These are phyloP conservation scores for Fusarium sp. DNA, from an alignment of 2,329 filamentous ascomycete species.

Conservation along the genomic window DNA sequence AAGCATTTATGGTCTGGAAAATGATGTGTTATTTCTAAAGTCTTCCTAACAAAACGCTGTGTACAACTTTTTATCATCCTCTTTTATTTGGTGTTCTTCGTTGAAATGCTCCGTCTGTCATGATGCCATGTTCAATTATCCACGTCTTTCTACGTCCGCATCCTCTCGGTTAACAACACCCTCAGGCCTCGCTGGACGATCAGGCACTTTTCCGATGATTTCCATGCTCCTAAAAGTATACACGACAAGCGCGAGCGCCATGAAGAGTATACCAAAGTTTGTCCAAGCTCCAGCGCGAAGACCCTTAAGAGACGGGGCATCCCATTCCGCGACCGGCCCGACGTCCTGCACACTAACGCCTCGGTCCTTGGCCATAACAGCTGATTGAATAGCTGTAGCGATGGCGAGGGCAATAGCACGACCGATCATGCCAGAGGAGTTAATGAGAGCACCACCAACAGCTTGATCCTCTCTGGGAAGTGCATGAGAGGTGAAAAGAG, in stretches of 20 bases:
- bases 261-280: conserved; percentile 64
- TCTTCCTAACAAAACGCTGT: not conserved
- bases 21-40: not conserved
- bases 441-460: conserved; percentile 77
- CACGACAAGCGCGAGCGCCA: conserved; percentile 61
- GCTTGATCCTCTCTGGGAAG: conserved; percentile 76
- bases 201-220: conserved; percentile 63
- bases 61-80: not conserved
- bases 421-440: conserved; percentile 76
- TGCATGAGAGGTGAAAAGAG: conserved; percentile 75
- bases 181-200: conserved; percentile 35
- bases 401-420: conserved; percentile 77
- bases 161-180: conserved; percentile 45
- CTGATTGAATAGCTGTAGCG: conserved; percentile 75
- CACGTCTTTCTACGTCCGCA: conserved; percentile 38
- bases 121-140: not conserved
- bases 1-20: not conserved
- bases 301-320: conserved; percentile 63
- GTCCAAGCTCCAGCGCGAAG: conserved; percentile 68
- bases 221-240: conserved; percentile 67
- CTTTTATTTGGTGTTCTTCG: not conserved
- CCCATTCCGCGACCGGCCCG: conserved; percentile 61
- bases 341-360: conserved; percentile 61
- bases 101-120: not conserved
- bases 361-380: conserved; percentile 68